Evolutionary conservation across 805 yeast species (phyloP).

Genomic region (Pichia occidentalis): DNA sequence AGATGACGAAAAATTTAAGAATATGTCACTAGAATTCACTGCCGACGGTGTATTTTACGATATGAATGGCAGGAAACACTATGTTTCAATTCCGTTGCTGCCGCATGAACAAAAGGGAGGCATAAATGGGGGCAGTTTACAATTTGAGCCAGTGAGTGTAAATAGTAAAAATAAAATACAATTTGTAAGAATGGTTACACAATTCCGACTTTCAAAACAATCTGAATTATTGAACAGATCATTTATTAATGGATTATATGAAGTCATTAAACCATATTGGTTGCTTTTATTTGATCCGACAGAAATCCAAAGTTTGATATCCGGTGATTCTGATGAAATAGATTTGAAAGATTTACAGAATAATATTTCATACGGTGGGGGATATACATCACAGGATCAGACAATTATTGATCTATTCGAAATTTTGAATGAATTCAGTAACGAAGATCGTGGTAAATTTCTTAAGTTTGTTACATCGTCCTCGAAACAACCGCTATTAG

Average conservation of each 20-base stretch:
- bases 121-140: too few relatives aligned
- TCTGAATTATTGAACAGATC: constrained; percentile 51
- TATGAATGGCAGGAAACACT: constrained; percentile 15
- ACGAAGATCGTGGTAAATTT: constrained; percentile 56
- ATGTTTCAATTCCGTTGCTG: constrained; percentile 48
- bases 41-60: constrained; percentile 42
- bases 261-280: constrained; percentile 68
- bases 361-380: constrained; percentile 57
- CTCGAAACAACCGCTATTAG: constrained; percentile 84
- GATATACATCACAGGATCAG: constrained; percentile 45
- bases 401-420: constrained; percentile 71
- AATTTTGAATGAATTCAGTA: constrained; percentile 59
- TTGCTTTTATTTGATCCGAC: constrained; percentile 75
- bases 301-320: constrained; percentile 77
- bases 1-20: constrained; percentile 44
- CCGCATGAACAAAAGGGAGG: constrained; percentile 56
- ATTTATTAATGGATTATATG: constrained; percentile 65
- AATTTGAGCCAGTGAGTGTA: constrained; percentile 38
- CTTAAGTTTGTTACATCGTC: constrained; percentile 89
- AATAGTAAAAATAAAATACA: constrained; percentile 54
- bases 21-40: constrained; percentile 62
- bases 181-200: constrained; percentile 71
- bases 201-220: constrained; percentile 65
- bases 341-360: constrained; percentile 61
- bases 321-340: constrained; percentile 69